Evolutionary conservation across 306 rosid species (phyloP).

Genomic region (Abrus pulchellus): DNA sequence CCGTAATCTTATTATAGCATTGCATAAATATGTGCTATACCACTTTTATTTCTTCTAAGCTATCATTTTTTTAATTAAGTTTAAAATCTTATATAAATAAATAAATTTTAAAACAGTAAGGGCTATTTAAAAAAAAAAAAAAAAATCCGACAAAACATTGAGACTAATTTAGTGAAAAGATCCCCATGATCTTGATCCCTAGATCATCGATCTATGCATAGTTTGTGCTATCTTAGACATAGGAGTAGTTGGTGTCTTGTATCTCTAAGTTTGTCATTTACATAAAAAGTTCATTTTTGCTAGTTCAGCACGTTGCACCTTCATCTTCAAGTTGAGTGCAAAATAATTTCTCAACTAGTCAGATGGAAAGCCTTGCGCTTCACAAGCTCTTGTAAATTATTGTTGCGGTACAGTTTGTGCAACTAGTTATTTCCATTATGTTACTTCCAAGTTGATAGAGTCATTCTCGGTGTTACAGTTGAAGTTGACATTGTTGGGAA

Average conservation of each 20-base stretch:
- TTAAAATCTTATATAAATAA: too few relatives aligned
- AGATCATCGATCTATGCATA: not conserved
- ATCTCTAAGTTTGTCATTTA: not conserved
- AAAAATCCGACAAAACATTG: too few relatives aligned
- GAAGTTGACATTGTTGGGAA: slow-evolving; percentile 27
- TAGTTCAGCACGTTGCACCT: not conserved
- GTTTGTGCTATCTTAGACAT: not conserved
- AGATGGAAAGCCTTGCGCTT: slow-evolving; percentile 2
- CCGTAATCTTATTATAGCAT: too few relatives aligned
- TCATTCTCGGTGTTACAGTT: slow-evolving; percentile 10
- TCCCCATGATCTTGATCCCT: too few relatives aligned
- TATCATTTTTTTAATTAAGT: too few relatives aligned
- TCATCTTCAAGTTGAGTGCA: slow-evolving; percentile 2
- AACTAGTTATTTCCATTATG: slow-evolving; percentile 16
- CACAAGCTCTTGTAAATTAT: not conserved
- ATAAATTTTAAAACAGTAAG: too few relatives aligned
- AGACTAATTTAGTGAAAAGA: too few relatives aligned
- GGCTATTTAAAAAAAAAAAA: too few relatives aligned
- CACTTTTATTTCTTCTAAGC: too few relatives aligned
- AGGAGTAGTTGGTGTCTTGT: not conserved
- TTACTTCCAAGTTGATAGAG: slow-evolving; percentile 18
- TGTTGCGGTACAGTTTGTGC: not conserved
- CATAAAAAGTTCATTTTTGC: not conserved
- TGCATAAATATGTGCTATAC: too few relatives aligned
- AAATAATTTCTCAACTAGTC: not conserved